phyloP scores from a whole-genome alignment of 108 stramenopile genomes.

The Skeletonema grethae region DNA sequence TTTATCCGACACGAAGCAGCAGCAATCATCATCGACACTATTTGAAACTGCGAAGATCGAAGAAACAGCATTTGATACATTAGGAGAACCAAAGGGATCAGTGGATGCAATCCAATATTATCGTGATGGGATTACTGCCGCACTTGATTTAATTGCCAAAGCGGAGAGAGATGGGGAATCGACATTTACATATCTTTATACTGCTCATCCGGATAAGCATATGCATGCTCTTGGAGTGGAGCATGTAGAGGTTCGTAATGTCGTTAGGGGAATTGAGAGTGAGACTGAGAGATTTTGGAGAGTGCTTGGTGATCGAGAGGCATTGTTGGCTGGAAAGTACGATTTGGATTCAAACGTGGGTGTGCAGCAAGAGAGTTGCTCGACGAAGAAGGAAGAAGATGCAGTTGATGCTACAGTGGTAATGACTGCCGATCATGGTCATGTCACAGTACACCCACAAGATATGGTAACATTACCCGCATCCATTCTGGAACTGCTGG shows the following conservation, averaged over 20 bases:
- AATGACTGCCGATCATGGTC: constrained; percentile 42
- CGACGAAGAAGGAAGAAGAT: background rate
- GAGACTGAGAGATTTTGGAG: constrained; percentile 39
- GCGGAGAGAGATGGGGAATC: constrained; percentile 20
- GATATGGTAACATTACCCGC: constrained; percentile 30
- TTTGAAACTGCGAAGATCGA: constrained; percentile 43
- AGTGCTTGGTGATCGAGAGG: constrained; percentile 26
- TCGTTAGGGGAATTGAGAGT: constrained; percentile 25
- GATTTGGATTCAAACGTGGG: constrained; percentile 6
- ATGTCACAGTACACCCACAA: constrained; percentile 26
- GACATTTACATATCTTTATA: constrained; percentile 36
- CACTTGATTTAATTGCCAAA: constrained; percentile 20
- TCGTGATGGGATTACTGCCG: constrained; percentile 26
- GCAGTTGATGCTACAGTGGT: constrained; percentile 26
- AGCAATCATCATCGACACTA: background rate
- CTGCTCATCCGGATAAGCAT: constrained; percentile 47
- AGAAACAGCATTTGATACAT: constrained; percentile 39
- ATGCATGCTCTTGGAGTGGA: constrained; percentile 47
- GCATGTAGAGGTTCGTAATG: constrained; percentile 32
- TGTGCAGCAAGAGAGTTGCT: background rate
- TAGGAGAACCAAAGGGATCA: constrained; percentile 31
- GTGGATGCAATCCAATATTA: constrained; percentile 30
- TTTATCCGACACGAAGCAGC: background rate
- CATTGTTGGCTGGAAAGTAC: constrained; percentile 12
- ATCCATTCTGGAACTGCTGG: constrained; percentile 20